These are phyloP conservation scores for Senna tora DNA, from an alignment of 306 rosid species.

Conservation along the genomic window DNA sequence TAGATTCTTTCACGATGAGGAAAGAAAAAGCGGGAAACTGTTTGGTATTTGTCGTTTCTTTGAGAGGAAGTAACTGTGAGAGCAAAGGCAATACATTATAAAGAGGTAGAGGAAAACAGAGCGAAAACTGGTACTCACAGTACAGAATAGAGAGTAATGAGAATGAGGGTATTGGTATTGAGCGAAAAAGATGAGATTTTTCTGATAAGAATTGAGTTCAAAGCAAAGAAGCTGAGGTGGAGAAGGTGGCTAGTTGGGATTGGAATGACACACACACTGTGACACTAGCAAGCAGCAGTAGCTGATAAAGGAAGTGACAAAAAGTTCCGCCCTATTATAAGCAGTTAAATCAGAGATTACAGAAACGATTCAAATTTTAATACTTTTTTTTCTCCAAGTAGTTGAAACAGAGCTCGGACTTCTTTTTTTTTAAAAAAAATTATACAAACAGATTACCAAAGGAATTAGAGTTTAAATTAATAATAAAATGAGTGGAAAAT, in stretches of 20 bases:
- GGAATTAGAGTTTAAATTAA: too few species aligned
- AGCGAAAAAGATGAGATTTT: background rate
- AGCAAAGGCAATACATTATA: conserved; percentile 20
- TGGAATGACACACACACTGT: background rate
- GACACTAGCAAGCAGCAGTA: background rate
- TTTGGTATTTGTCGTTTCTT: conserved; percentile 43
- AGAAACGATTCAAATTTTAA: background rate
- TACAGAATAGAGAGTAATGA: background rate
- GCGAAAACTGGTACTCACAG: conserved; percentile 10
- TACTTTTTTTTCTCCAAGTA: background rate
- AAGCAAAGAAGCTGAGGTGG: too few species aligned
- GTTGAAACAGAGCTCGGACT: too few species aligned
- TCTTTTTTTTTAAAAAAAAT: too few species aligned
- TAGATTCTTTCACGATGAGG: conserved; percentile 9
- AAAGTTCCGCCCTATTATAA: background rate
- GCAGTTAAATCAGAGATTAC: background rate
- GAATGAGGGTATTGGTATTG: background rate
- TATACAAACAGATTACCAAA: too few species aligned
- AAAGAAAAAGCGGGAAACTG: conserved; percentile 48
- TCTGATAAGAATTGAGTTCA: background rate
- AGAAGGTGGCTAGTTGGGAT: background rate
- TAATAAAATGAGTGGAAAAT: too few species aligned
- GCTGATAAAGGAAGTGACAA: conserved; percentile 6
- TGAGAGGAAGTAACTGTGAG: conserved; percentile 42
- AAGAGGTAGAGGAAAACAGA: background rate